phyloP scores from a whole-genome alignment of 2,329 filamentous ascomycete species.

The Diaporthe vexans region DNA sequence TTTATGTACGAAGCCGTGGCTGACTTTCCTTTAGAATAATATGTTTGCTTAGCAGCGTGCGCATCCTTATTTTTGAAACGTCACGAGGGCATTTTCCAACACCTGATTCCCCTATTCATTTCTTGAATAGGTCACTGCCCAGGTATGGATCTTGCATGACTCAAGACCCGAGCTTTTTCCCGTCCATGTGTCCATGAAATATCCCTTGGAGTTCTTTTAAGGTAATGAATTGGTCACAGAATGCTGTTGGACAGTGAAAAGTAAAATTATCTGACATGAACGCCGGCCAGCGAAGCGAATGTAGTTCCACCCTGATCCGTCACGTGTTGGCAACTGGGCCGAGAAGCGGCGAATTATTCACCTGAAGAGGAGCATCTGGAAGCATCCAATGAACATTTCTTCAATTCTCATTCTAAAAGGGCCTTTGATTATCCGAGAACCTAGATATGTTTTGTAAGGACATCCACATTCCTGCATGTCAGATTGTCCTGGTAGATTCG shows the following conservation, averaged over 20 bases:
- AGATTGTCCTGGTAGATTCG: neutral
- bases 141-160: conserved; percentile 17
- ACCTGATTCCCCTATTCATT: neutral
- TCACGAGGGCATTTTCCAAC: neutral
- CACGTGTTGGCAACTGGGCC: conserved; percentile 10
- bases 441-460: conserved; percentile 1
- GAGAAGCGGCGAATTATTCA: conserved; percentile 1
- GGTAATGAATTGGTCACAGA: conserved; percentile 13
- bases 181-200: conserved; percentile 12
- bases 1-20: neutral
- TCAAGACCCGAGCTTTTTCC: neutral
- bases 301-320: conserved; percentile 16
- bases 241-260: neutral
- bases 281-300: neutral
- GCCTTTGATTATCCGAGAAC: neutral
- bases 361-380: neutral
- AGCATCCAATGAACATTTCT: conserved; percentile 10
- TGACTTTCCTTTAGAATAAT: neutral
- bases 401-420: neutral
- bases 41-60: neutral
- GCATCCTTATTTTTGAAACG: neutral
- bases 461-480: conserved; percentile 10
- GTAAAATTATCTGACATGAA: neutral
- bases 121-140: conserved; percentile 1
- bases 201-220: conserved; percentile 18